phyloP scores from a whole-genome alignment of 495 filamentous ascomycete genomes.

The Peziza echinospora region DNA sequence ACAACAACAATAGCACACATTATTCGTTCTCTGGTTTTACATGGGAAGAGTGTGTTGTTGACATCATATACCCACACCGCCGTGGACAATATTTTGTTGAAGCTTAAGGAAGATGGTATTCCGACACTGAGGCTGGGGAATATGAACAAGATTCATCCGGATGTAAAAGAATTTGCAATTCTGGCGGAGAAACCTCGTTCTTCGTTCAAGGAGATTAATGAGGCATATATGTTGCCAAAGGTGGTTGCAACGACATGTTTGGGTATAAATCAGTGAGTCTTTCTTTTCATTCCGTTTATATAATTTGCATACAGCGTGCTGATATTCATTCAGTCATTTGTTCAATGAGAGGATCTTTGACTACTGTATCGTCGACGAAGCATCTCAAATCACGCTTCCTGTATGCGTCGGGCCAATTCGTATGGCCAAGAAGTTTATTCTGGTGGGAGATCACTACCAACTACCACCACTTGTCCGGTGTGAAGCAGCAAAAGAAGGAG shows the following conservation, averaged over 20 bases:
- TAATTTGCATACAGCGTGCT: background rate
- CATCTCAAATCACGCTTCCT: slow-evolving; percentile 88
- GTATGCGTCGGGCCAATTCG: slow-evolving; percentile 84
- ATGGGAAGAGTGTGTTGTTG: slow-evolving; percentile 78
- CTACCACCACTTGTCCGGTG: slow-evolving; percentile 87
- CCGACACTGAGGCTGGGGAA: slow-evolving; percentile 67
- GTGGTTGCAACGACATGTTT: slow-evolving; percentile 91
- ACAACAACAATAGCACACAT: slow-evolving; percentile 96
- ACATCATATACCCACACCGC: slow-evolving; percentile 94
- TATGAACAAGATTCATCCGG: slow-evolving; percentile 60
- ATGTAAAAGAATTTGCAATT: slow-evolving; percentile 63
- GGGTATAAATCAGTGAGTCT: slow-evolving; percentile 78
- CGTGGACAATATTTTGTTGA: slow-evolving; percentile 91
- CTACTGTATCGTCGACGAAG: slow-evolving; percentile 96
- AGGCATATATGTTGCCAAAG: slow-evolving; percentile 57
- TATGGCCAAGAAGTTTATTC: slow-evolving; percentile 78
- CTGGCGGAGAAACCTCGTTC: slow-evolving; percentile 47
- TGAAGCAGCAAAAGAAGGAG: slow-evolving; percentile 62
- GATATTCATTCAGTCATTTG: slow-evolving; percentile 26
- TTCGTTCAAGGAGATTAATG: slow-evolving; percentile 61
- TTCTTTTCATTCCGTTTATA: slow-evolving; percentile 6
- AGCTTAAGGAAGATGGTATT: slow-evolving; percentile 58
- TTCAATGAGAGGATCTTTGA: slow-evolving; percentile 84
- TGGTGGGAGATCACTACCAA: slow-evolving; percentile 93
- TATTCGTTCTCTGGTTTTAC: slow-evolving; percentile 68